Base-by-base conservation (phyloP, 2,329 filamentous ascomycete species). In the Cladorrhinum sp. region DNA sequence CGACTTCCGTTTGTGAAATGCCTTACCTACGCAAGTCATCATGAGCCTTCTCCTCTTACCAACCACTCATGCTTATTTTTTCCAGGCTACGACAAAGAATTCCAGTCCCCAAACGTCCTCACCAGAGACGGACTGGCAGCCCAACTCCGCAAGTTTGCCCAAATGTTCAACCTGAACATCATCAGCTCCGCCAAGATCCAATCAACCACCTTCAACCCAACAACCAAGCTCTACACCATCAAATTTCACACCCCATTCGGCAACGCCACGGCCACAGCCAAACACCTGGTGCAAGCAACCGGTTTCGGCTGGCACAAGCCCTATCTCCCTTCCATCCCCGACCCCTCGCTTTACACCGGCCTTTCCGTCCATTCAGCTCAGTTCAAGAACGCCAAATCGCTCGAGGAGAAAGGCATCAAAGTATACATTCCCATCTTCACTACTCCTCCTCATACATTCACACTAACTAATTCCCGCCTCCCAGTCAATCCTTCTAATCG, bases 101-200 rank as follows among this genome's bases (percentile, higher is more conserved):
- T 75, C 9, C 52, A 56, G 2, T 30, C 26, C 70, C 76, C 78
- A 0, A 68, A 75, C 24, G 77, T 77, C 62, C 77, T 77, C 0
- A 73, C 75, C 0, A 77, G 79, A 57, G 75, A 81, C 59, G 79
- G 81, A 36, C 72, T 83, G 0, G 77, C 73, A 4, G 74, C 77
- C 53, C 82, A 79, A 72, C 76, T 82, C 39, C 79, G 80, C 58
- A 72, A 73, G 1, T 82, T 82, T 58, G 76, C 75, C 2, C 75
- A 68, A n/a, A 68, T 79, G 3, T 80, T 83, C 74, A 76, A 79
- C 46, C 72, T 83, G 46, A 79, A 81, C 62, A 72, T 82, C 2
- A 77, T 78, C 73, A 72, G 73, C 39, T 71, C 71, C 10, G 77
- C 76, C 2, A 73, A 64, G 0, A 68, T 82, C n/a, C 70, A 68